Base-by-base conservation (phyloP, 2,329 filamentous ascomycete genomes). In the Monascus ruber region DNA sequence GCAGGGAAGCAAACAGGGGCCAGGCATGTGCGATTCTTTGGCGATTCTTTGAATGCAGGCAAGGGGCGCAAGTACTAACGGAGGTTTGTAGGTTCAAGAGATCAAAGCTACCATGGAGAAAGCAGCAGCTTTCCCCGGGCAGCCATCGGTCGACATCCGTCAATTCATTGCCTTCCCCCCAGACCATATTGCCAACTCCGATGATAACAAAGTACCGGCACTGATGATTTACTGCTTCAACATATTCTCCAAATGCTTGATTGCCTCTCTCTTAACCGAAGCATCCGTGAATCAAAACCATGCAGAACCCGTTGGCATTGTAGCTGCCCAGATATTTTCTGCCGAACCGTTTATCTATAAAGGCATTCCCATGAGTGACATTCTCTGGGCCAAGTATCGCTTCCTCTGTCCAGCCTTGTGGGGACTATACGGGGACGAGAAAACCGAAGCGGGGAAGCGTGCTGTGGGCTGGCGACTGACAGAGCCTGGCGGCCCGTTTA, bases 311-410 rank as follows among this genome's bases (percentile, higher is more conserved):
- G 73, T 93, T 34, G 86, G 86, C n/a, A 76, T 89, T 24, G 70
- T 88, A 24, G 73, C 80, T 1, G 82, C 81, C 5, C 77, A 80
- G 46, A 73, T 93, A 26, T 89, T 93, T 56, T 81, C 83, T 1
- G 71, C 74, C 38, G 70, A 76, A 11, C 71, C 76, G 10, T 83
- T 85, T 53, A 68, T 74, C 39, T 83, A 79, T 71, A 73, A 79
- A 37, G 81, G 77, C 6, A 63, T 73, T 35, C 73, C 80, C 1
- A 69, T 94, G 42, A 80, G 86, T 38, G 85, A 93, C 55, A 84
- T 96, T 42, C 70, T 96, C 26, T 81, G 94, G 53, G 81, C 88
- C 39, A 95, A 96, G 60, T 83, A 85, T 53, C 79, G 87, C 43
- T 71, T 83, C 10, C 71, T 77, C 3, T 94, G 86, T 52, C 89